Conservation (phyloP, 495 filamentous ascomycete species). For the Aspergillus carlsbadensis region DNA sequence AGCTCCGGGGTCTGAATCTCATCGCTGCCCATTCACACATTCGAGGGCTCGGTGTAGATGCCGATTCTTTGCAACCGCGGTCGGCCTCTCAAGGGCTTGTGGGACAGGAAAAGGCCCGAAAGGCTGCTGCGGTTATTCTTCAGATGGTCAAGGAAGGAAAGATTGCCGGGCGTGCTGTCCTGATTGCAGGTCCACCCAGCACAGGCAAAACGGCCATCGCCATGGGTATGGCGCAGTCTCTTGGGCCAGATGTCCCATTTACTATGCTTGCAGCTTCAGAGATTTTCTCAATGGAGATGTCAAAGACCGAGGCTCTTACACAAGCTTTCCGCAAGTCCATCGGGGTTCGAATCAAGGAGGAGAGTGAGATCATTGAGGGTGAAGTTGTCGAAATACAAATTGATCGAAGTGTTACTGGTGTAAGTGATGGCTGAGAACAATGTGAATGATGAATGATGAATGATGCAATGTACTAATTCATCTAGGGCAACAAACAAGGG, state of each 20-base stretch:
- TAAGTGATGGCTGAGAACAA: conserved; percentile 31
- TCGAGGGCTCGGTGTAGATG: conserved; percentile 88
- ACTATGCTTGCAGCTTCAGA: conserved; percentile 93
- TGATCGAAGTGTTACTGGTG: conserved; percentile 92
- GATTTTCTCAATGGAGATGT: conserved; percentile 98
- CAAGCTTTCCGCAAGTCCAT: conserved; percentile 98
- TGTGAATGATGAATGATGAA: neutral
- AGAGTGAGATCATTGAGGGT: conserved; percentile 98
- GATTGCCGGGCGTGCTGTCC: conserved; percentile 91
- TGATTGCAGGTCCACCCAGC: conserved; percentile 95
- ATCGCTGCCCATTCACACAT: conserved; percentile 99
- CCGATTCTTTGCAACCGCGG: conserved; percentile 84
- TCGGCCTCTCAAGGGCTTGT: conserved; percentile 92
- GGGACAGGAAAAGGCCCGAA: conserved; percentile 92
- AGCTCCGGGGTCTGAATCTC: conserved; percentile 90
- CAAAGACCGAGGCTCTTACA: conserved; percentile 95
- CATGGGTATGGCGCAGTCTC: conserved; percentile 96
- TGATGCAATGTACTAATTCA: conserved; percentile 23
- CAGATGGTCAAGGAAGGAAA: conserved; percentile 99
- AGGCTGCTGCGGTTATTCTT: conserved; percentile 90
- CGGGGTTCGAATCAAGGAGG: conserved; percentile 94
- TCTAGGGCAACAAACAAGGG: conserved; percentile 84
- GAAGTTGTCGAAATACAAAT: conserved; percentile 99
- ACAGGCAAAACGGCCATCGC: conserved; percentile 98
- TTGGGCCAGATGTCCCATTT: conserved; percentile 92